These are phyloP conservation scores for Schizothecium vesticola DNA, from an alignment of 495 filamentous ascomycete species.

Conservation along the genomic window DNA sequence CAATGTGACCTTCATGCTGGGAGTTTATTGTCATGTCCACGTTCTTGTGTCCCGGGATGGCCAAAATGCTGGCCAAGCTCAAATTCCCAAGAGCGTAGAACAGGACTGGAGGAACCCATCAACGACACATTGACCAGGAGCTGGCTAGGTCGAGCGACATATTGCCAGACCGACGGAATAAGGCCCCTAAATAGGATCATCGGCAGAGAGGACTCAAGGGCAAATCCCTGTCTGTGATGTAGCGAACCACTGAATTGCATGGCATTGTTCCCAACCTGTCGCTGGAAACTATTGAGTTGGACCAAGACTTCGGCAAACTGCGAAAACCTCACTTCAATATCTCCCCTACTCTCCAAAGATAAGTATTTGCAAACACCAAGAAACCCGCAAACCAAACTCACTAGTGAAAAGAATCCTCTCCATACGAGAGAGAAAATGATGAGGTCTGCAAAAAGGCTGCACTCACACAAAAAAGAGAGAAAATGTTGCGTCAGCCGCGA, in stretches of 20 bases:
- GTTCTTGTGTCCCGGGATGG: too few relatives aligned
- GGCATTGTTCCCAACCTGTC: too few relatives aligned
- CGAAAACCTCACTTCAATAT: background rate
- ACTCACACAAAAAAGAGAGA: background rate
- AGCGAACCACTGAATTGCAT: background rate
- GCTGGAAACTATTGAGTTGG: background rate
- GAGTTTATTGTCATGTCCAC: too few relatives aligned
- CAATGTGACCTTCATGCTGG: too few relatives aligned
- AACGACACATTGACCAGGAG: background rate
- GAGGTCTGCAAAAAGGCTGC: background rate
- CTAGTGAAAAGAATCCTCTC: background rate
- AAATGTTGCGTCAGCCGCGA: constrained; percentile 41
- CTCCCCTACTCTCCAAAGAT: background rate
- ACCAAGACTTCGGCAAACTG: too few relatives aligned
- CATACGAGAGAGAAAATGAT: background rate
- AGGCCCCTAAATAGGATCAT: background rate
- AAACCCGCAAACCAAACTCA: background rate
- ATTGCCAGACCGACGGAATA: background rate
- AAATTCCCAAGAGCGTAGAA: too few relatives aligned
- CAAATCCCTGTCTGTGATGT: background rate
- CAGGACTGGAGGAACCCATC: background rate
- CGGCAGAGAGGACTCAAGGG: background rate
- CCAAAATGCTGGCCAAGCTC: too few relatives aligned
- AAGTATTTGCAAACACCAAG: background rate
- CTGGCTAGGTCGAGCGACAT: background rate